Conservation (phyloP, 352 stramenopile species). For the Phytophthora hybrid region DNA sequence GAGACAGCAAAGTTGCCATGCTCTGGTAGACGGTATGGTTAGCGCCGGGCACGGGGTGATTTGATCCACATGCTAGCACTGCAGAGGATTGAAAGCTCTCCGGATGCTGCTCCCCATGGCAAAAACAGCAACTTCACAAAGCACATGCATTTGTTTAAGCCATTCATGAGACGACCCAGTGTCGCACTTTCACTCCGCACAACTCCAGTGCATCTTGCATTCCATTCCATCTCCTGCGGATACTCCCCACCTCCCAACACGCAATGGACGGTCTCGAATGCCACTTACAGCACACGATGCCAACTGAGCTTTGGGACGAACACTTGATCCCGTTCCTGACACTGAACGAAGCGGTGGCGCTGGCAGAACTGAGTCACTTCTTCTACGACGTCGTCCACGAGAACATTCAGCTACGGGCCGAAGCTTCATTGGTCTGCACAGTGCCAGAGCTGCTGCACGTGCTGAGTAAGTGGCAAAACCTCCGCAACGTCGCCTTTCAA, state of each 20-base stretch:
- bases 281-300: conserved; percentile 41
- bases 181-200: conserved; percentile 6
- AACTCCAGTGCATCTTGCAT: conserved; percentile 9
- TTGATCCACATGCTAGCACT: conserved; percentile 14
- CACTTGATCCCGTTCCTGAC: conserved; percentile 61
- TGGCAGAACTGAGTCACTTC: conserved; percentile 58
- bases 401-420: conserved; percentile 46
- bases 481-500: conserved; percentile 67
- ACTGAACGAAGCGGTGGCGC: conserved; percentile 62
- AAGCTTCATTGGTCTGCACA: conserved; percentile 49
- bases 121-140: conserved; percentile 1
- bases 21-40: neutral
- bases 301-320: conserved; percentile 65
- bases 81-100: conserved; percentile 1
- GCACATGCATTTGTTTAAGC: neutral
- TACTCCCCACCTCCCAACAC: conserved; percentile 3
- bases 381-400: conserved; percentile 69
- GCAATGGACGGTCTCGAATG: conserved; percentile 24
- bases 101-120: conserved; percentile 23
- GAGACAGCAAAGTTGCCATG: neutral
- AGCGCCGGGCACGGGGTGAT: neutral
- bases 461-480: conserved; percentile 59
- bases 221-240: conserved; percentile 27
- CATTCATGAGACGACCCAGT: conserved; percentile 12
- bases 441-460: conserved; percentile 49